Conservation (phyloP, 805 yeast genomes). For the Pichia kluyveri region DNA sequence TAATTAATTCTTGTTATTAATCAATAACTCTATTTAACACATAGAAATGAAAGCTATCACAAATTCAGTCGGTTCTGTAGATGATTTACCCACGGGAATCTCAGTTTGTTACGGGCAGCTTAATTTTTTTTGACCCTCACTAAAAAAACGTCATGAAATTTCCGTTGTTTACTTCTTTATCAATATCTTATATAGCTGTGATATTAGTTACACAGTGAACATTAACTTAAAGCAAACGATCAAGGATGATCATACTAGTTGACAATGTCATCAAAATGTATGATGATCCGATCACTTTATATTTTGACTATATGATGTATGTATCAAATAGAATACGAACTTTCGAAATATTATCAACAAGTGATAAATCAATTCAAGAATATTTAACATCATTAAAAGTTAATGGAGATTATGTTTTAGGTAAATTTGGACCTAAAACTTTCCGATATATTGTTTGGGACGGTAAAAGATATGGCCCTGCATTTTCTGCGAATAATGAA, state of each 20-base stretch:
- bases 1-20: no score
- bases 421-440: slow-evolving; percentile 16
- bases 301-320: slow-evolving; percentile 9
- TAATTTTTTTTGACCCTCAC: no score
- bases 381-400: slow-evolving; percentile 13
- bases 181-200: no score
- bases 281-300: slow-evolving; percentile 7
- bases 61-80: no score
- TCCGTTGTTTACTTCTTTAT: not conserved
- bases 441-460: slow-evolving; percentile 12
- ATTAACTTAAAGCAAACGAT: no score
- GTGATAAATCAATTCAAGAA: slow-evolving; percentile 4
- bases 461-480: slow-evolving; percentile 15
- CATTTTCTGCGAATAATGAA: slow-evolving; percentile 12
- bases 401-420: slow-evolving; percentile 19
- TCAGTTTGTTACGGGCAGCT: no score
- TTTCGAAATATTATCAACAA: slow-evolving; percentile 5
- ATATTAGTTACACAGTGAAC: no score
- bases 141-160: no score
- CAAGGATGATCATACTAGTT: slow-evolving; percentile 8
- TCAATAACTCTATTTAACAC: no score
- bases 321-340: slow-evolving; percentile 1
- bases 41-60: no score
- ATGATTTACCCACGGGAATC: no score
- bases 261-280: slow-evolving; percentile 8